Evolutionary conservation across 2,329 filamentous ascomycete species (phyloP), one percentile per base, ranked within the genome.

Genomic region (Aphanoascus verrucosus): DNA sequence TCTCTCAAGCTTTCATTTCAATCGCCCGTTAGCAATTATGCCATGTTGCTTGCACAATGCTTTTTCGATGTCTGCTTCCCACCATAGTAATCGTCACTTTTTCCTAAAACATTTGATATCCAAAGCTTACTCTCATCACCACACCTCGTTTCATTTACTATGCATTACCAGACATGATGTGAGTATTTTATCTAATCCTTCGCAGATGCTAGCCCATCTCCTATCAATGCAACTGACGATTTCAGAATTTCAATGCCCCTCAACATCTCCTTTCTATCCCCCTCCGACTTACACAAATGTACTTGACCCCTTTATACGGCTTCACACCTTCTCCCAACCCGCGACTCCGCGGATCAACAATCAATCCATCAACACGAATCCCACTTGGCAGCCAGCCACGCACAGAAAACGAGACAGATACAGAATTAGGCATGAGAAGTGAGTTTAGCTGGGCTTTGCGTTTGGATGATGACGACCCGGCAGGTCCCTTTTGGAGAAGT

Each of bases 281-380:
- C 58, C 73, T 73, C 55, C 72, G 70, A 64, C 79, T 82, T 11
- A 83, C 78, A 60, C 90, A 96, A 62, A 98, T 68, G 69, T 98
- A 98, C 72, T 98, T 98, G 60, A 98, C 93, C 1, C 93, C 93
- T 72, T 97, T 98, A 71, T 95, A 97, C 20, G 93, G 93, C 71
- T 89, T 94, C 38, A 97, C 82, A 1, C 86, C 82, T 60, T 94
- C 88, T 0, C 88, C 88, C 44, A 98, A 64, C 0, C 93, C 93
- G 54, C 84, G 80, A 68, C 88, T 94, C 72, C 84, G 84, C n/a
- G 81, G 75, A 65, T 84, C 80, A 12, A 84, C 69, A n/a, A 74
- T 73, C 57, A 84, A 64, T 59, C 76, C 78, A 51, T 84, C 81
- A 1, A 84, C 81, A 56, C 75, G 79, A 60, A 84, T 75, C 2